Base-by-base conservation (phyloP, 129 eudicot species). In the Arctium minus region DNA sequence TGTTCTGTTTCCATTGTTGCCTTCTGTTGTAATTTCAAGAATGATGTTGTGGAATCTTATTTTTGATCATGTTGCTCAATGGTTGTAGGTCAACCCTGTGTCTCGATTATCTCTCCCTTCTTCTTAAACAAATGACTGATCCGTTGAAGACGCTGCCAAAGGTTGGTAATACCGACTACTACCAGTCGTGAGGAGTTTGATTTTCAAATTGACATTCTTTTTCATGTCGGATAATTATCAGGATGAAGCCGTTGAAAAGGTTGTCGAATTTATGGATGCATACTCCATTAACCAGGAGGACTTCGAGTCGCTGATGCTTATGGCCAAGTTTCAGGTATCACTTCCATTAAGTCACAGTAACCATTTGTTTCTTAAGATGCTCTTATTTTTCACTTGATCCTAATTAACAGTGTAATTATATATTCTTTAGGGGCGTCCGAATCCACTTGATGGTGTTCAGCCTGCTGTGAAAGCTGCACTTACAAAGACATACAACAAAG, bases 201-300 rank as follows among this genome's bases (percentile, higher is more conserved):
- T 9, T 72, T 8, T 73, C 70, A 39, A 70, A 40, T 75, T 62
- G 64, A 31, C 30, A 35, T 56, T 72, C 1, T 18, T 56, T 40
- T 13, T 30, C 64, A 3, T 72, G 68, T 81, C 84, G 75, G 64
- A 53, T 76, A 10, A 76, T 56, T 60, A 32, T 64, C 86, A 92
- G 98, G 99, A 96, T 79, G 99, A 96, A 86, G 99, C 97, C 76
- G 98, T 93, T 74, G 94, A 92, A 87, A 91, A 89, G 73, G 99
- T 96, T 79, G 96, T 96, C 27, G 98, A 93, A 84, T 93, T 96
- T 71, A 93, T 96, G 99, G 99, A 96, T 85, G 73, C 88, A 32
- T 96, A 93, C 88, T 96, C 99, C 44, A 88, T 96, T 60, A 93
- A 74, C 90, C 94, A 86, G 92, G 99, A 92, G 79, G 98, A 96